These are phyloP conservation scores for Viridothelium virens DNA, from an alignment of 495 filamentous ascomycete species.

Conservation along the genomic window DNA sequence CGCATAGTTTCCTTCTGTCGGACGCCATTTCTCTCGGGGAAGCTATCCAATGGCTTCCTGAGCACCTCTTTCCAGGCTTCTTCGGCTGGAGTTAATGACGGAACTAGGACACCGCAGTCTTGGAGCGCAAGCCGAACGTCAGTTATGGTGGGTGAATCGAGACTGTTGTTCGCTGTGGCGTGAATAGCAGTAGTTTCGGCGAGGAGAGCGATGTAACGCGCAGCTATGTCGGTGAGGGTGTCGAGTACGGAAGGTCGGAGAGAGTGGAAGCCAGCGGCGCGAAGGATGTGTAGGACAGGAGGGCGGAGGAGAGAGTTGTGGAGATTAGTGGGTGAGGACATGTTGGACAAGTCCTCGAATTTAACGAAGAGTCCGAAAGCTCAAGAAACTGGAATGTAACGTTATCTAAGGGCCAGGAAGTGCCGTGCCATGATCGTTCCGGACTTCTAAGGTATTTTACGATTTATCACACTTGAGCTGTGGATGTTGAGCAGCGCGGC, in stretches of 20 bases:
- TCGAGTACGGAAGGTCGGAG: constrained; percentile 70
- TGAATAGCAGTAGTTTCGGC: constrained; percentile 54
- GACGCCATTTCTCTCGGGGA: constrained; percentile 20
- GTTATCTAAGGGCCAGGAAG: background rate
- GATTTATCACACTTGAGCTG: background rate
- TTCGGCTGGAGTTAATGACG: constrained; percentile 51
- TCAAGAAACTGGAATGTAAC: background rate
- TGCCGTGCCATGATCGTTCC: background rate
- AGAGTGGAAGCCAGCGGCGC: constrained; percentile 74
- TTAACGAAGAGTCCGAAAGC: background rate
- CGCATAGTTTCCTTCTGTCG: constrained; percentile 12
- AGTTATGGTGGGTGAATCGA: constrained; percentile 49
- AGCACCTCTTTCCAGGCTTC: constrained; percentile 44
- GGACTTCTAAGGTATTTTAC: background rate
- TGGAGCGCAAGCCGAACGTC: constrained; percentile 79
- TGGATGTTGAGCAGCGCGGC: too few relatives aligned
- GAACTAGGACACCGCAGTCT: constrained; percentile 61
- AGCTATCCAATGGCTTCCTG: constrained; percentile 30
- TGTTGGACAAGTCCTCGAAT: constrained; percentile 15
- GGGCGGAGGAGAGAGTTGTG: constrained; percentile 74
- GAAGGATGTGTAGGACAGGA: constrained; percentile 74
- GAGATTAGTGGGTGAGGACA: constrained; percentile 36
- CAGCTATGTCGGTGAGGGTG: constrained; percentile 64
- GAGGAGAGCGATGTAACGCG: constrained; percentile 64
- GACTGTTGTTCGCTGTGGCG: constrained; percentile 45